Base-by-base conservation (phyloP, 345 rosid genomes). In the Ceriops decandra region DNA sequence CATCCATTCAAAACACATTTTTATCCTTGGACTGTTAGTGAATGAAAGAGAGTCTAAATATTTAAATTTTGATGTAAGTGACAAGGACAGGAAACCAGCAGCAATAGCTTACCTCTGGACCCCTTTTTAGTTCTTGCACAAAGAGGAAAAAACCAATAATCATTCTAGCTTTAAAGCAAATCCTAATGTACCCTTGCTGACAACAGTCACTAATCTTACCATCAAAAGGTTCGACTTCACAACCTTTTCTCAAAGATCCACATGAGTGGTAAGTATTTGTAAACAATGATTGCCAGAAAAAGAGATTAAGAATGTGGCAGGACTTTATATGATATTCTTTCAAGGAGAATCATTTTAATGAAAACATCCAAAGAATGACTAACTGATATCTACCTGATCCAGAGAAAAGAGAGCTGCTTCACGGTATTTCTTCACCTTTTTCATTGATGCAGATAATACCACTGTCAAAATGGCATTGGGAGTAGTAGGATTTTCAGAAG, bases 381-480 rank as follows among this genome's bases (percentile, higher is more conserved):
- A 61, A 36, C 35, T 32, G 63, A 61, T 53, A 36, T 57, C 24
- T 75, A 91, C 98, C 91, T 87, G 88, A 68, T 91, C 85, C 68
- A 93, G 88, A 78, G 88, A 81, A 60, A 76, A 76, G 69, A 91
- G 88, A 42, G 95, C 95, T 5, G 96, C 89, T 84, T 91, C 98
- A 22, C 88, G 84, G 72, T 87, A 91, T 76, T 85, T 91, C 84
- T 86, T 89, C 74, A 72, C 74, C 73, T 85, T 93, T 74, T 91
- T 93, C 61, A 57, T 79, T 76, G 96, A 90, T 31, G 97, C 96
- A 72, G 92, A 83, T 77, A 79, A 86, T 46, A 91, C 82, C 62
- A 85, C 47, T 76, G 74, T 77, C 82, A 93, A 70, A 74, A 93
- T 89, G 70, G 85, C 76, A 64, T 68, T 69, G 32, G 98, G 85